These are phyloP conservation scores for Pseudogymnoascus sp. DNA, from an alignment of 2,329 filamentous ascomycete species.

Conservation along the genomic window DNA sequence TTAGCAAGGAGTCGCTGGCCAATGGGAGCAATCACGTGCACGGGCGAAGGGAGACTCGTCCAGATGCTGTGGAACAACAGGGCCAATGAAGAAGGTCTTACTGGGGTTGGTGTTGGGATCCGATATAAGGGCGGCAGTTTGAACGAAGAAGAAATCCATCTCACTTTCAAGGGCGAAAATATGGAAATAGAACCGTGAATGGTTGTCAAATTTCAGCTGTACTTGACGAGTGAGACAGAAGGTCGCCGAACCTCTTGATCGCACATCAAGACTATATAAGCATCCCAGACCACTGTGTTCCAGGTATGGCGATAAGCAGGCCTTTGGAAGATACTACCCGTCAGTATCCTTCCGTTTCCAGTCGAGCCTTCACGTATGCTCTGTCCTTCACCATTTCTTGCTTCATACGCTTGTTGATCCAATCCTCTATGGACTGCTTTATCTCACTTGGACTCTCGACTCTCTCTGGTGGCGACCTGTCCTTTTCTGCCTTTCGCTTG, in stretches of 20 bases:
- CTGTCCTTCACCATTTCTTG: not conserved
- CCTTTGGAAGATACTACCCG: not conserved
- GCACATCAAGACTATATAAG: not conserved
- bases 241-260: not conserved
- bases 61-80: slow-evolving; percentile 68
- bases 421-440: not conserved
- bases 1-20: slow-evolving; percentile 60
- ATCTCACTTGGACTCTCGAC: not conserved
- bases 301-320: not conserved
- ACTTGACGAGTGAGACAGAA: not conserved
- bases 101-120: slow-evolving; percentile 47
- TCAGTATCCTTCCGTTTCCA: not conserved
- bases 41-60: slow-evolving; percentile 46
- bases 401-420: slow-evolving; percentile 5
- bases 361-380: not conserved
- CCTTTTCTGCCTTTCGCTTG: not conserved
- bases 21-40: slow-evolving; percentile 62
- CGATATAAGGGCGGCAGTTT: slow-evolving; percentile 32
- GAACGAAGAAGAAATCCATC: slow-evolving; percentile 36
- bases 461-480: not conserved
- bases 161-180: slow-evolving; percentile 44
- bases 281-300: not conserved
- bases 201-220: not conserved
- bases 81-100: slow-evolving; percentile 55
- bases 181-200: not conserved